Evolutionary conservation across 768 basidiomycete genomes (phyloP).

Genomic region (Agrocybe chaxingu): DNA sequence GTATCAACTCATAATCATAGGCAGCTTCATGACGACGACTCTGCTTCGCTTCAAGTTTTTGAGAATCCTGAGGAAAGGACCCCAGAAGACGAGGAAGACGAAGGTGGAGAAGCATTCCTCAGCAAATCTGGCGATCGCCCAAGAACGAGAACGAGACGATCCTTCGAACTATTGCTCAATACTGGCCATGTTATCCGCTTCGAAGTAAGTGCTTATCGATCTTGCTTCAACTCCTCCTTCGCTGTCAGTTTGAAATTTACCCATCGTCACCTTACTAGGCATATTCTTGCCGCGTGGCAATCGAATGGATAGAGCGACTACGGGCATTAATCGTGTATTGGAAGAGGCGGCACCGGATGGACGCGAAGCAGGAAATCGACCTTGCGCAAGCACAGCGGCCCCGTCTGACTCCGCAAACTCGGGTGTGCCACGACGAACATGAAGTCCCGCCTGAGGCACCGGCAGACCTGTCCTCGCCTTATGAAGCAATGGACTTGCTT

Average conservation of each 20-base stretch:
- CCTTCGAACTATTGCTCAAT: slow-evolving; percentile 74
- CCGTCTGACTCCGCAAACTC: slow-evolving; percentile 56
- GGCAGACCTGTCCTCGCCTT: slow-evolving; percentile 46
- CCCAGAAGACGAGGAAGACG: slow-evolving; percentile 58
- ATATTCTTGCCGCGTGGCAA: slow-evolving; percentile 58
- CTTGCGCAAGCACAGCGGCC: slow-evolving; percentile 58
- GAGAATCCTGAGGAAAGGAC: slow-evolving; percentile 35
- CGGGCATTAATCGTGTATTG: slow-evolving; percentile 73
- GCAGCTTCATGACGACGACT: slow-evolving; percentile 27
- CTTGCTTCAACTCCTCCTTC: background rate
- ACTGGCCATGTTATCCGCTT: slow-evolving; percentile 70
- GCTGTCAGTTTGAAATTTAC: background rate
- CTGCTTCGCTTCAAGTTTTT: slow-evolving; percentile 27
- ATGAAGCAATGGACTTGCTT: slow-evolving; percentile 57
- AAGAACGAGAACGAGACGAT: slow-evolving; percentile 53
- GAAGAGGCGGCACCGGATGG: slow-evolving; percentile 70
- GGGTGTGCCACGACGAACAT: slow-evolving; percentile 35
- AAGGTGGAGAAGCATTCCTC: slow-evolving; percentile 59
- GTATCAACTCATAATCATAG: slow-evolving; percentile 32
- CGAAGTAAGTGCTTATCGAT: slow-evolving; percentile 56
- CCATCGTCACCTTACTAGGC: slow-evolving; percentile 37
- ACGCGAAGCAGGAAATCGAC: slow-evolving; percentile 81
- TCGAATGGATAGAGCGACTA: slow-evolving; percentile 85
- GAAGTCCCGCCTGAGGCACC: slow-evolving; percentile 49
- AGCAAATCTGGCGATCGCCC: slow-evolving; percentile 38